A percentile compares a stretch with the other conserved stretches of the same genome.
phyloP scores from a whole-genome alignment of 768 basidiomycete species.

The Suillus cothurnatus region DNA sequence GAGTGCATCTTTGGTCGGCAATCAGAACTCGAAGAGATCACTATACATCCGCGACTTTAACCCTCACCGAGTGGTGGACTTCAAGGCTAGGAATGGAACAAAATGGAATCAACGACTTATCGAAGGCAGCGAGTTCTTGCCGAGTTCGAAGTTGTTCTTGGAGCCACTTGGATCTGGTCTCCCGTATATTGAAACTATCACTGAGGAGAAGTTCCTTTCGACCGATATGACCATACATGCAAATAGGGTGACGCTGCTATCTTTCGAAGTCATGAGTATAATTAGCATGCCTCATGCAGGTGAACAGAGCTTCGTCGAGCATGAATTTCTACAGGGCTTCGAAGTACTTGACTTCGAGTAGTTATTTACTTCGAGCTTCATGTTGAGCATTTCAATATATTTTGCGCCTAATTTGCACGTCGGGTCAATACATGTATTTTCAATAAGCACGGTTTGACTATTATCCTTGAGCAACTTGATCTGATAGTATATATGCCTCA shows the following conservation, averaged over 20 bases:
- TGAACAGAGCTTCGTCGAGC: neutral
- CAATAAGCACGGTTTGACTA: neutral
- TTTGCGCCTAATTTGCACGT: neutral
- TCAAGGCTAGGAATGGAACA: neutral
- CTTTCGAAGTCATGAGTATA: neutral
- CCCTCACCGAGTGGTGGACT: neutral
- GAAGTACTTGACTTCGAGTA: neutral
- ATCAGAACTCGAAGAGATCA: neutral
- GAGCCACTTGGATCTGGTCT: neutral
- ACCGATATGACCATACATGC: neutral
- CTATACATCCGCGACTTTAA: slow-evolving; percentile 1
- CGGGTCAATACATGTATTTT: neutral
- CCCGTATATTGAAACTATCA: neutral
- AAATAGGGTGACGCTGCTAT: neutral
- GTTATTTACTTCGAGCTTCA: neutral
- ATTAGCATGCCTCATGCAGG: neutral
- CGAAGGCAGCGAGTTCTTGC: neutral
- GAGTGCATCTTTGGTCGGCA: neutral
- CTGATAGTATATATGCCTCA: neutral
- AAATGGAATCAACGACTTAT: neutral
- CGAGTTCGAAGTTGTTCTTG: neutral
- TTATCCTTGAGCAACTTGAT: neutral
- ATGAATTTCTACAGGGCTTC: neutral
- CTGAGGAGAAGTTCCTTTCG: neutral
- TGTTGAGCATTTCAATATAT: neutral